Evolutionary conservation across 108 stramenopile genomes (phyloP).

Genomic region (Hondaea fermentalgiana): DNA sequence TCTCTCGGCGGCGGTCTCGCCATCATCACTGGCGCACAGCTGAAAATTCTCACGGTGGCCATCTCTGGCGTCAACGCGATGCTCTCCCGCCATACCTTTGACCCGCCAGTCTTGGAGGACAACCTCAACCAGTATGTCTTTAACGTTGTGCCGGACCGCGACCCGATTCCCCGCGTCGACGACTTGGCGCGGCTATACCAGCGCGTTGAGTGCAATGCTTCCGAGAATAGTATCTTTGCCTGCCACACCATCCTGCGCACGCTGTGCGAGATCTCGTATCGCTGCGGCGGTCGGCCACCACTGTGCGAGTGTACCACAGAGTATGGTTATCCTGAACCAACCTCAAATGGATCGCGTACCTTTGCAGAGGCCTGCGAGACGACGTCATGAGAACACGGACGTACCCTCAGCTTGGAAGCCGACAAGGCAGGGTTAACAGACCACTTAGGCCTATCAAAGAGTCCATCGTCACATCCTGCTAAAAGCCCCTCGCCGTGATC

Average conservation of each 20-base stretch:
- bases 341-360: conserved; percentile 15
- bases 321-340: conserved; percentile 34
- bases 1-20: conserved; percentile 62
- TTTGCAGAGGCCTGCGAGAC: not conserved
- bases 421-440: too few species aligned
- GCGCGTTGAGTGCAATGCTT: conserved; percentile 54
- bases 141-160: conserved; percentile 69
- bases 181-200: conserved; percentile 49
- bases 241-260: conserved; percentile 51
- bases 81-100: conserved; percentile 50
- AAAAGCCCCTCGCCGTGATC: too few species aligned
- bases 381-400: too few species aligned
- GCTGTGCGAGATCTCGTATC: conserved; percentile 58
- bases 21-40: conserved; percentile 69
- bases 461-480: too few species aligned
- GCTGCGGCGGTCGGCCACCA: conserved; percentile 58
- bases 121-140: conserved; percentile 55
- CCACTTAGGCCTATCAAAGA: too few species aligned
- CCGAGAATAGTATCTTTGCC: conserved; percentile 35
- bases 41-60: conserved; percentile 50
- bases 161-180: conserved; percentile 61
- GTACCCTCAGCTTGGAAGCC: too few species aligned
- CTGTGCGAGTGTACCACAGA: conserved; percentile 54
- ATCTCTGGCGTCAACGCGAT: conserved; percentile 64
- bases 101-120: conserved; percentile 52